These are phyloP conservation scores for Orbilia brochopaga DNA, from an alignment of 2,329 filamentous ascomycete species.

Conservation along the genomic window DNA sequence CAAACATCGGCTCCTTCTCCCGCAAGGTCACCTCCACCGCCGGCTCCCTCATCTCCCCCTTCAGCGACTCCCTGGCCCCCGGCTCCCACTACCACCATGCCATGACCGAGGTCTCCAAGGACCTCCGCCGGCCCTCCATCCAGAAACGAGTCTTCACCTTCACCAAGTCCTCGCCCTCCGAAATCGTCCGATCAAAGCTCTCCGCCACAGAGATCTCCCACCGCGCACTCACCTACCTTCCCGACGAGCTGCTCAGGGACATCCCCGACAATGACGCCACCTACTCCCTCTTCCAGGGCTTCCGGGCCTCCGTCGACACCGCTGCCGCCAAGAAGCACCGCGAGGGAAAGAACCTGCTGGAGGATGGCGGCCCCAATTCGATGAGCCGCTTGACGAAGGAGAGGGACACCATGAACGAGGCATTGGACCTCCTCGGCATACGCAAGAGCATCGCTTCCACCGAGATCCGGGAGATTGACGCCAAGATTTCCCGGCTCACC, in stretches of 20 bases:
- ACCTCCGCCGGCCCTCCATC: constrained; percentile 79
- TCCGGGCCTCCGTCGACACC: constrained; percentile 86
- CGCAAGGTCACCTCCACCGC: constrained; percentile 95
- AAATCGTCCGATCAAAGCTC: constrained; percentile 88
- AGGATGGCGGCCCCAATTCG: constrained; percentile 56
- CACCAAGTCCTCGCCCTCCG: constrained; percentile 87
- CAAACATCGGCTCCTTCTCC: constrained; percentile 70
- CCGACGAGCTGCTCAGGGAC: constrained; percentile 86
- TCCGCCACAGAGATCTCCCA: constrained; percentile 93
- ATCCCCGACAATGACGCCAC: constrained; percentile 84
- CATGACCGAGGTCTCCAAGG: constrained; percentile 85
- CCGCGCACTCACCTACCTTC: constrained; percentile 82
- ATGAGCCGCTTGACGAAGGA: constrained; percentile 79
- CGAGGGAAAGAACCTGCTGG: constrained; percentile 52
- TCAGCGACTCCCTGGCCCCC: constrained; percentile 64
- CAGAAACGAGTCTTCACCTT: constrained; percentile 92
- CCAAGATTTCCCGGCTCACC: constrained; percentile 90
- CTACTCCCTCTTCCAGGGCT: constrained; percentile 95
- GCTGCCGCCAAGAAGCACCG: constrained; percentile 61
- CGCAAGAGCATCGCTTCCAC: constrained; percentile 97
- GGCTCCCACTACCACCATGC: constrained; percentile 79
- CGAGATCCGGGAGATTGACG: constrained; percentile 95
- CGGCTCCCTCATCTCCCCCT: constrained; percentile 80
- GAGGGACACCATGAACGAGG: constrained; percentile 77
- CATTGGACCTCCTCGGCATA: constrained; percentile 86